Conservation (phyloP, 2,329 filamentous ascomycete species). For the Pseudovirgaria hyperparasitica region DNA sequence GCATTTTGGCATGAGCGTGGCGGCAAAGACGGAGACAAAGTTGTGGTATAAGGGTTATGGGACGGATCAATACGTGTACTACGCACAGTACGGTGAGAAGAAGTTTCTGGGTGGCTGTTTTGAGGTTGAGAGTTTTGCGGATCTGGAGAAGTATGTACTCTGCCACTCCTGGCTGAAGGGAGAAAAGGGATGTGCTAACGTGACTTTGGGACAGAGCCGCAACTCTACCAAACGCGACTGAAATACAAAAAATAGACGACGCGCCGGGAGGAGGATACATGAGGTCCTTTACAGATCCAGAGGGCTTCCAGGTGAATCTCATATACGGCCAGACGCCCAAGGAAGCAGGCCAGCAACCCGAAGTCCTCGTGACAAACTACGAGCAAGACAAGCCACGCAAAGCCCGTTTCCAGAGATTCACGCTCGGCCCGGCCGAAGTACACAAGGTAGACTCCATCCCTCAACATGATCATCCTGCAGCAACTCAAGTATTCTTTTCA, state of each 20-base stretch:
- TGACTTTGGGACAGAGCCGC: slow-evolving; percentile 27
- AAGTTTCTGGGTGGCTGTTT: slow-evolving; percentile 47
- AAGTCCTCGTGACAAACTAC: slow-evolving; percentile 34
- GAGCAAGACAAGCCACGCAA: slow-evolving; percentile 30
- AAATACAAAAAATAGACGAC: slow-evolving; percentile 35
- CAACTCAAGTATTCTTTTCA: too few species aligned
- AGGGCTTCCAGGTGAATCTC: slow-evolving; percentile 45
- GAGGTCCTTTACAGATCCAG: slow-evolving; percentile 34
- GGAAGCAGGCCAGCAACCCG: slow-evolving; percentile 34
- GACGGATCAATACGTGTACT: slow-evolving; percentile 46
- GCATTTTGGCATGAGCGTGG: slow-evolving; percentile 24
- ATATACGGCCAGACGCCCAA: slow-evolving; percentile 39
- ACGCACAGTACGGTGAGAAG: slow-evolving; percentile 35
- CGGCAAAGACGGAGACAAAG: slow-evolving; percentile 15
- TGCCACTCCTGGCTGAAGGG: not conserved
- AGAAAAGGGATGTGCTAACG: not conserved
- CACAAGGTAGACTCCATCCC: slow-evolving; percentile 23
- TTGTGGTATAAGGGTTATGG: slow-evolving; percentile 52
- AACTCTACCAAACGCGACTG: slow-evolving; percentile 34
- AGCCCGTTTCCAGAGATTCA: slow-evolving; percentile 41
- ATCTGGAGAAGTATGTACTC: slow-evolving; percentile 31
- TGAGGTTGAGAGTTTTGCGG: slow-evolving; percentile 42
- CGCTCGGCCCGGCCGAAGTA: slow-evolving; percentile 35
- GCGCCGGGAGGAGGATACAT: slow-evolving; percentile 42
- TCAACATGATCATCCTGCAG: too few species aligned